Conservation (phyloP, 1,284 basidiomycete species). For the Termitomyces sp. region DNA sequence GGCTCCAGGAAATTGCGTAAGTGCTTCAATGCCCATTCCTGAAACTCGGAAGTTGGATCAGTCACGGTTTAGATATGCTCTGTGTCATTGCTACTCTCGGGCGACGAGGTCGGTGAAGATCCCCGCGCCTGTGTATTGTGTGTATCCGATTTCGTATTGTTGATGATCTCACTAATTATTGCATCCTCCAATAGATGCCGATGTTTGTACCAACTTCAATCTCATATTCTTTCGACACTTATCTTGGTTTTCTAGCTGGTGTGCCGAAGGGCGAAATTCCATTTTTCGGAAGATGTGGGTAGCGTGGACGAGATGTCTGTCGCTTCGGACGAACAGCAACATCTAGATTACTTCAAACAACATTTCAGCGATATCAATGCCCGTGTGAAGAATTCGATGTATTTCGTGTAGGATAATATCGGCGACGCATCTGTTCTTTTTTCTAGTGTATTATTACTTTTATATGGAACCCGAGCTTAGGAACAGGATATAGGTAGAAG, state of each 20-base stretch:
- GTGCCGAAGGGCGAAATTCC: slow-evolving; percentile 28
- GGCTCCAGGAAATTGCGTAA: slow-evolving; percentile 22
- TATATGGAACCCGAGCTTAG: not conserved
- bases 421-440: not conserved
- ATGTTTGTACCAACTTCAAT: slow-evolving; percentile 6
- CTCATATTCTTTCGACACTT: not conserved
- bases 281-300: slow-evolving; percentile 22
- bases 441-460: not conserved
- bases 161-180: not conserved
- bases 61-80: slow-evolving; percentile 19
- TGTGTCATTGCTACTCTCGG: slow-evolving; percentile 32
- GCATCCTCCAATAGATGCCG: slow-evolving; percentile 22
- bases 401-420: slow-evolving; percentile 16
- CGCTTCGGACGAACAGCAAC: slow-evolving; percentile 13
- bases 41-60: not conserved
- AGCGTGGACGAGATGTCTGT: slow-evolving; percentile 20
- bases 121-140: slow-evolving; percentile 36
- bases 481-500: not conserved
- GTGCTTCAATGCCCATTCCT: slow-evolving; percentile 1
- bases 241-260: slow-evolving; percentile 24
- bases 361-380: slow-evolving; percentile 20
- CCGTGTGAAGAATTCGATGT: slow-evolving; percentile 16
- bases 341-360: slow-evolving; percentile 18
- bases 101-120: slow-evolving; percentile 32
- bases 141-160: slow-evolving; percentile 10